These are phyloP conservation scores for Durio zibethinus DNA, from an alignment of 345 rosid genomes.

Conservation along the genomic window DNA sequence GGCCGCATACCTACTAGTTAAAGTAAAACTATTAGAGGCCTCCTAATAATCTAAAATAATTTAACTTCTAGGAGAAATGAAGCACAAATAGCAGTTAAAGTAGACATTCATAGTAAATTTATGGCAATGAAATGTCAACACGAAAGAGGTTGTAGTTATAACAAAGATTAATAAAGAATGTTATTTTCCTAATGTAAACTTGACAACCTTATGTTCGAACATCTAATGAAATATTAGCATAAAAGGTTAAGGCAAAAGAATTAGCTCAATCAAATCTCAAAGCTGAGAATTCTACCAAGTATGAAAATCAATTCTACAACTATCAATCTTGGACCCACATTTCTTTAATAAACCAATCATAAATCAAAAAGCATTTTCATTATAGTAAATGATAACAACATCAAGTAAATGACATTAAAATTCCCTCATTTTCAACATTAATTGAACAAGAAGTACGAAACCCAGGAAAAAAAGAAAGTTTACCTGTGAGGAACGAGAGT, in stretches of 20 bases:
- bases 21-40: neutral
- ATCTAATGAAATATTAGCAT: neutral
- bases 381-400: neutral
- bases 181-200: neutral
- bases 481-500: constrained; percentile 80
- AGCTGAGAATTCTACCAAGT: neutral
- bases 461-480: neutral
- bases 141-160: neutral
- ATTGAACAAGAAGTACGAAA: neutral
- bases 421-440: neutral
- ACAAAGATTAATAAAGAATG: neutral
- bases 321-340: neutral
- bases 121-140: neutral
- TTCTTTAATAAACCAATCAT: constrained; percentile 1
- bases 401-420: neutral
- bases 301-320: constrained; percentile 1
- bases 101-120: neutral
- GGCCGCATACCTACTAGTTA: neutral
- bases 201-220: neutral
- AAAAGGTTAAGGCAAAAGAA: neutral
- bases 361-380: neutral
- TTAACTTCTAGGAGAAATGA: neutral
- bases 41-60: neutral
- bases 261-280: constrained; percentile 10
- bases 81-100: neutral